Evolutionary conservation across 1,139 yeast species (phyloP).

Genomic region (Lodderomyces margitis): DNA sequence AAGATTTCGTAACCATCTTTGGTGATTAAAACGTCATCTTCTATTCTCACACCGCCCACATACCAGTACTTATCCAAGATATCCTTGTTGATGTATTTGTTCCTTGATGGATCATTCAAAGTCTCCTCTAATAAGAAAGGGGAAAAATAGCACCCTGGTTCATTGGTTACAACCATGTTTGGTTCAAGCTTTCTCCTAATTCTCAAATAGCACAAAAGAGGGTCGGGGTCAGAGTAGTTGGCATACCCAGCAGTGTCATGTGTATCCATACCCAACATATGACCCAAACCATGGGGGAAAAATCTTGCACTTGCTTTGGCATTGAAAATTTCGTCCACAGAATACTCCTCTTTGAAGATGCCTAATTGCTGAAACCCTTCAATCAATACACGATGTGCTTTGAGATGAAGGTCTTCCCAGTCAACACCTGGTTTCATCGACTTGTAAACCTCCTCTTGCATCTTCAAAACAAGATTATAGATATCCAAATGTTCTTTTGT

Average conservation of each 20-base stretch:
- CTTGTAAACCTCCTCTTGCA: constrained; percentile 74
- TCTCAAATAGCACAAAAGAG: constrained; percentile 72
- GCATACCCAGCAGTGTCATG: constrained; percentile 94
- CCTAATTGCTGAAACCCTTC: constrained; percentile 72
- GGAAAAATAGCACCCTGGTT: constrained; percentile 92
- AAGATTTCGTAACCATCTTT: constrained; percentile 74
- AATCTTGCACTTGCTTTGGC: constrained; percentile 74
- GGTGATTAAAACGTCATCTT: constrained; percentile 85
- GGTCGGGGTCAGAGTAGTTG: constrained; percentile 79
- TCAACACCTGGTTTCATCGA: constrained; percentile 73
- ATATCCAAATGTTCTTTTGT: constrained; percentile 80
- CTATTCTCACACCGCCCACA: constrained; percentile 95
- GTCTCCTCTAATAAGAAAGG: constrained; percentile 72
- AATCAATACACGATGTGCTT: constrained; percentile 76
- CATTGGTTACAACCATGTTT: constrained; percentile 90
- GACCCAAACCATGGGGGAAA: constrained; percentile 96
- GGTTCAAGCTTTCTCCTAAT: constrained; percentile 68
- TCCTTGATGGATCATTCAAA: constrained; percentile 53
- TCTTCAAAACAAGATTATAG: constrained; percentile 75
- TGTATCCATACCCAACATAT: constrained; percentile 88
- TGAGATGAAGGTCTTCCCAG: constrained; percentile 84
- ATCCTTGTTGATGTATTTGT: constrained; percentile 60
- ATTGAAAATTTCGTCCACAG: constrained; percentile 64
- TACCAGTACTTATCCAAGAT: constrained; percentile 76
- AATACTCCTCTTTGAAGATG: constrained; percentile 61